Percentiles rank a stretch among this genome's conserved stretches.
Conservation (phyloP, 2,329 filamentous ascomycete species). For the Cladophialophora carrionii region DNA sequence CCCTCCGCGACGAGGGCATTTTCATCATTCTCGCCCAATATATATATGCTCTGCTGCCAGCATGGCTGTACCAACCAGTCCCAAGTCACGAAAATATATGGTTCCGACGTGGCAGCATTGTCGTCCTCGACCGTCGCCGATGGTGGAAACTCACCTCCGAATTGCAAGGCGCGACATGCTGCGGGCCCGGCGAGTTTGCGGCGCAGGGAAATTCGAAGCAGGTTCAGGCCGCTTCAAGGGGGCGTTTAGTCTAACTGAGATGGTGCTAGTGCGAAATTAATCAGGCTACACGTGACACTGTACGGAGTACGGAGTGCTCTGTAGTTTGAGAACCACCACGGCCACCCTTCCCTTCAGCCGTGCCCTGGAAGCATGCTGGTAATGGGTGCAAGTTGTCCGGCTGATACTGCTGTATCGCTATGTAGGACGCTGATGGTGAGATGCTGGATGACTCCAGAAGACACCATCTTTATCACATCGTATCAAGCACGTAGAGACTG, state of each 20-base stretch:
- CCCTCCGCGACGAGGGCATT: conserved; percentile 8
- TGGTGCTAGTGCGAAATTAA: neutral
- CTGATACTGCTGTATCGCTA: no score
- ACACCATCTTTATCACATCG: no score
- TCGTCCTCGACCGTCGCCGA: neutral
- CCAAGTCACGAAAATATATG: neutral
- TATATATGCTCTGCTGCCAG: neutral
- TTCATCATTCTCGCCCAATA: neutral
- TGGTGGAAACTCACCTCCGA: neutral
- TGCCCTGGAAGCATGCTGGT: no score
- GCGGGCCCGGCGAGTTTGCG: neutral
- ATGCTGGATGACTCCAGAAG: no score
- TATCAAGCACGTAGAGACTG: no score
- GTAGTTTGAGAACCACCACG: no score
- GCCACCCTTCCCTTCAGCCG: no score
- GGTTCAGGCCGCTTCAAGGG: neutral
- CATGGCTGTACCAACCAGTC: neutral
- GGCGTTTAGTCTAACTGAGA: neutral
- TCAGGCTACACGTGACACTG: no score
- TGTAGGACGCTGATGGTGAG: no score
- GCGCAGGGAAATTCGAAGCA: neutral
- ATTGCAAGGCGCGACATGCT: neutral
- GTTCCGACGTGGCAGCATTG: no score
- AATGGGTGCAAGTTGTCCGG: no score
- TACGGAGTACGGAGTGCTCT: no score